Evolutionary conservation across 352 stramenopile genomes (phyloP).

Genomic region (Phytophthora macrochlamydospora): DNA sequence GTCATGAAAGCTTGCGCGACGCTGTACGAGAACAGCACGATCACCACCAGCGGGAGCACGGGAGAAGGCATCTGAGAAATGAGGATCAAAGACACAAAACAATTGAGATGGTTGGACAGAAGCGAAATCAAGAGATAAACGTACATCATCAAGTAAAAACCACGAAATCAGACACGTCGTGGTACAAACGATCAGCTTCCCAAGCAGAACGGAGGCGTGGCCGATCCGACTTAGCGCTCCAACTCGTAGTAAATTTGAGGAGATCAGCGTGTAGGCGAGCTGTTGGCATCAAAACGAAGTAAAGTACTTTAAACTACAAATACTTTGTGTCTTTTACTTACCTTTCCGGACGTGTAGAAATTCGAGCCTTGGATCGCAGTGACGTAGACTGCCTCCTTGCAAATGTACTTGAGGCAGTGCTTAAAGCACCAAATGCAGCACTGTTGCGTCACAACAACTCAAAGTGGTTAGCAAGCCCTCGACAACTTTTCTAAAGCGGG

Average conservation of each 20-base stretch:
- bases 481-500: neutral
- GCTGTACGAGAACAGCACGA: slow-evolving; percentile 77
- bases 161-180: slow-evolving; percentile 70
- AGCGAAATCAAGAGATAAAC: slow-evolving; percentile 7
- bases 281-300: slow-evolving; percentile 17
- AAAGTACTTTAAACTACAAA: neutral
- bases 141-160: slow-evolving; percentile 74
- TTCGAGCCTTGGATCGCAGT: slow-evolving; percentile 80
- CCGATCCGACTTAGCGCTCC: slow-evolving; percentile 73
- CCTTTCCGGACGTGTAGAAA: slow-evolving; percentile 81
- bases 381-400: slow-evolving; percentile 83
- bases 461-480: slow-evolving; percentile 6
- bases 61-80: slow-evolving; percentile 52
- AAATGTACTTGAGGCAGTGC: slow-evolving; percentile 83
- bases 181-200: slow-evolving; percentile 80
- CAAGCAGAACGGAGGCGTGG: slow-evolving; percentile 68
- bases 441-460: slow-evolving; percentile 32
- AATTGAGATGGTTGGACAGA: slow-evolving; percentile 1
- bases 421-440: slow-evolving; percentile 89
- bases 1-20: slow-evolving; percentile 85
- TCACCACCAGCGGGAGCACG: slow-evolving; percentile 63
- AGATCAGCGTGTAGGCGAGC: slow-evolving; percentile 72
- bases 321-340: slow-evolving; percentile 11
- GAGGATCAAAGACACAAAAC: slow-evolving; percentile 4
- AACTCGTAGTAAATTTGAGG: slow-evolving; percentile 70